A percentile compares a stretch with the other conserved stretches of the same genome.
Evolutionary conservation across 2,329 filamentous ascomycete species (phyloP).

Genomic region (Fusarium nygamai): DNA sequence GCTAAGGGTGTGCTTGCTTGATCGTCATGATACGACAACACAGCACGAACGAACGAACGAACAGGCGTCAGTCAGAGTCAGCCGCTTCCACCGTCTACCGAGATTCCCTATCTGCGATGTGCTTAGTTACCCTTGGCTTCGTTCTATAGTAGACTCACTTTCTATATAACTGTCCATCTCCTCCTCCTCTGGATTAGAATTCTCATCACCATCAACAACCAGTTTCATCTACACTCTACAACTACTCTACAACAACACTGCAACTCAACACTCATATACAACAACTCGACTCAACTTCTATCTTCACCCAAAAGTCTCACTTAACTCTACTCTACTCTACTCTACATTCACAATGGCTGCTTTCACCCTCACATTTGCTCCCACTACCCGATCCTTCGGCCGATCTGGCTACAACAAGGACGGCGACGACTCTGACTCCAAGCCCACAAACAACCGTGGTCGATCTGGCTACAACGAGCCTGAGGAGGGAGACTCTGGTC

Average conservation of each 20-base stretch:
- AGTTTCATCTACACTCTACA: conserved; percentile 14
- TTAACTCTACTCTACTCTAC: neutral
- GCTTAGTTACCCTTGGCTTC: neutral
- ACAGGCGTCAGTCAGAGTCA: conserved; percentile 36
- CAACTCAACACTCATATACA: neutral
- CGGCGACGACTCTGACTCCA: conserved; percentile 43
- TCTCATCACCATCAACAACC: conserved; percentile 25
- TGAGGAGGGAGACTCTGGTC: conserved; percentile 50
- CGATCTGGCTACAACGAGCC: conserved; percentile 57
- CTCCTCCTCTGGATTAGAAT: conserved; percentile 5
- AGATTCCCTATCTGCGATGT: conserved; percentile 12
- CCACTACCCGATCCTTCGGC: conserved; percentile 40
- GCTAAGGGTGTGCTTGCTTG: conserved; percentile 16
- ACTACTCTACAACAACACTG: neutral
- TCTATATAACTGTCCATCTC: conserved; percentile 31
- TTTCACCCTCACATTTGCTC: conserved; percentile 40
- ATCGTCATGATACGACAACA: conserved; percentile 32
- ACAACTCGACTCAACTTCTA: neutral
- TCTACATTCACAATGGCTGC: conserved; percentile 43
- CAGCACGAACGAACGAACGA: conserved; percentile 3
- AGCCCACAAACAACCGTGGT: conserved; percentile 50
- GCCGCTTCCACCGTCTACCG: conserved; percentile 25
- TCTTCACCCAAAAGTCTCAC: neutral
- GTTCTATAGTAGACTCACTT: neutral
- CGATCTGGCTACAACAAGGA: conserved; percentile 40